Evolutionary conservation across 345 rosid species (phyloP), one percentile per base, ranked within the genome.

Genomic region (Zanthoxylum bungeanum): DNA sequence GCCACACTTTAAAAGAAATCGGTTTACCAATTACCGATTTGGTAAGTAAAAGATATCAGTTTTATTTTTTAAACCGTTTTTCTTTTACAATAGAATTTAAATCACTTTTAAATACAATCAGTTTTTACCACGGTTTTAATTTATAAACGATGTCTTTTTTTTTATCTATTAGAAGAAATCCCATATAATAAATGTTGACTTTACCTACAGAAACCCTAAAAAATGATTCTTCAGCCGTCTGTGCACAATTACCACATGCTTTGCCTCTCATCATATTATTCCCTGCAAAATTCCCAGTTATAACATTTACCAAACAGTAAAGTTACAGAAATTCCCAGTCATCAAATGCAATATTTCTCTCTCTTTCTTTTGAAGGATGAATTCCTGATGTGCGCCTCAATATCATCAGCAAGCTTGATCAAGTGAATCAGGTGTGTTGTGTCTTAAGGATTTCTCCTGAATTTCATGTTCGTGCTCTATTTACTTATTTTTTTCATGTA

Each of bases 361-460:
- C 97, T 36, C 97, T 93, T 53, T 79, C n/a, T n/a, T n/a, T n/a
- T 93, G 86, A 93, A 90, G 82, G 98, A 94, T 81, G 97, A 92
- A 72, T 92, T 82, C 97, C 98, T 55, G 98, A 94, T 76, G 98
- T 94, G 75, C 93, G 98, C 33, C 87, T 94, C 64, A 94, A 92
- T 77, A 92, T 93, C 33, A 93, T 93, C 73, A 90, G 98, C 95
- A 93, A 93, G 87, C 97, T 90, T 55, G 98, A 93, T 82, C 92
- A 94, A 90, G 98, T 94, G 72, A 92, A 94, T 66, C 97, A 92
- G 98, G 98, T 94, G 73, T 69, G 87, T 66, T 25, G 9, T 17
- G 8, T 28, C 16, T 39, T 51, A 22, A 60, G 24, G 40, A 61
- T 25, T n/a, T 75, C 69, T 9, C 53, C 14, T 37, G 30, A 22